Evolutionary conservation across 75 land plant species (phyloP).

Genomic region (Pinus taeda): DNA sequence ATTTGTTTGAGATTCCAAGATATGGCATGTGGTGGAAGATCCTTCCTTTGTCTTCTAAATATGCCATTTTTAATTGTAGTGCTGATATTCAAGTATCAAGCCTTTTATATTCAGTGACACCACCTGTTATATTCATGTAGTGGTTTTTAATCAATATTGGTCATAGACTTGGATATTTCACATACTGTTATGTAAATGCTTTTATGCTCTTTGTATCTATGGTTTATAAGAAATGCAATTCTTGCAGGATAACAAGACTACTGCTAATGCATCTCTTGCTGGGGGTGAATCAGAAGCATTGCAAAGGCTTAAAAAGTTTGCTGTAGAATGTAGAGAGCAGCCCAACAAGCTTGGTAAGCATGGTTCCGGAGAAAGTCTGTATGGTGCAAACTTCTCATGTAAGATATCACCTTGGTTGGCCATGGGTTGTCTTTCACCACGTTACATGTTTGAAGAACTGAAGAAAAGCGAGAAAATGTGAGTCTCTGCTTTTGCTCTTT

Average conservation of each 20-base stretch:
- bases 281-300: conserved; percentile 96
- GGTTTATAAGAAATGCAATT: background rate
- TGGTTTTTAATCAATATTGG: too few species aligned
- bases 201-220: background rate
- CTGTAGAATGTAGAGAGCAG: conserved; percentile 60
- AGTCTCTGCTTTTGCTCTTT: background rate
- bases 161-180: background rate
- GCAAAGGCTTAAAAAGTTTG: conserved; percentile 72
- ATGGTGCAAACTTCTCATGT: conserved; percentile 96
- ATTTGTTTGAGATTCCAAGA: too few species aligned
- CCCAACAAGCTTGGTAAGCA: conserved; percentile 39
- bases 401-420: conserved; percentile 98
- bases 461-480: conserved; percentile 68
- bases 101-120: too few species aligned
- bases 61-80: too few species aligned
- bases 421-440: conserved; percentile 94
- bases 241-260: conserved; percentile 53
- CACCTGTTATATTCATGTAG: too few species aligned
- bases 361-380: conserved; percentile 52
- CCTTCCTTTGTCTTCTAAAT: too few species aligned
- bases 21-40: too few species aligned
- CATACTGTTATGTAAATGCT: background rate
- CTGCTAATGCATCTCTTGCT: conserved; percentile 48
- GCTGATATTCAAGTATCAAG: too few species aligned
- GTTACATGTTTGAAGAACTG: conserved; percentile 89